Percentiles rank a stretch among this genome's conserved stretches.
These are phyloP conservation scores for Circinella minor DNA, from an alignment of 371 early-diverging fungal species.

Conservation along the genomic window DNA sequence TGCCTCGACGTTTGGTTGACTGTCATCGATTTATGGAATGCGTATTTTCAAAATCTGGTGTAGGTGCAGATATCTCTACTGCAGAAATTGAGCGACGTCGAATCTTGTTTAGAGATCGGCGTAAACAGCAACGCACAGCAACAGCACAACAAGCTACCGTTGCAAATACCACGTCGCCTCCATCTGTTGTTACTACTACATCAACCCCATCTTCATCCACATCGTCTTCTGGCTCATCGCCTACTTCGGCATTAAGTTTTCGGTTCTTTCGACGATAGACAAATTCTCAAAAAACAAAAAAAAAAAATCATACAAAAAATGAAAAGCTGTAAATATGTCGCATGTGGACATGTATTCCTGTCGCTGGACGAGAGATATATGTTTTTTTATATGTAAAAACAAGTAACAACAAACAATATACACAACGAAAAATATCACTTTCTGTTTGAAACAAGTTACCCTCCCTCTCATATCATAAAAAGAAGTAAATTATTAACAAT, in stretches of 20 bases:
- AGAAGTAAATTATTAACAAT: too few species aligned
- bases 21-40: slow-evolving; percentile 71
- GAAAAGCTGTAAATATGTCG: slow-evolving; percentile 2
- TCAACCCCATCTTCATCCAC: background rate
- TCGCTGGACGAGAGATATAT: slow-evolving; percentile 2
- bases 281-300: background rate
- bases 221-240: slow-evolving; percentile 2
- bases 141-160: background rate
- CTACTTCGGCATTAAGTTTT: slow-evolving; percentile 3
- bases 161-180: too few species aligned
- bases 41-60: slow-evolving; percentile 43
- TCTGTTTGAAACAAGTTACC: too few species aligned
- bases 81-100: slow-evolving; percentile 56
- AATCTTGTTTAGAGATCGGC: slow-evolving; percentile 43
- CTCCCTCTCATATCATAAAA: too few species aligned
- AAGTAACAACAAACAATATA: background rate
- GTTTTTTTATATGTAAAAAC: background rate
- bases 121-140: slow-evolving; percentile 22
- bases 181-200: background rate
- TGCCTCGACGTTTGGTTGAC: slow-evolving; percentile 70
- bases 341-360: background rate
- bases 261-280: slow-evolving; percentile 9
- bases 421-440: background rate
- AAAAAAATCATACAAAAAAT: background rate
- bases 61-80: slow-evolving; percentile 44